Percentiles rank a stretch among this genome's conserved stretches.
Conservation (phyloP, 208 protist species). For the Acanthamoeba sp. region DNA sequence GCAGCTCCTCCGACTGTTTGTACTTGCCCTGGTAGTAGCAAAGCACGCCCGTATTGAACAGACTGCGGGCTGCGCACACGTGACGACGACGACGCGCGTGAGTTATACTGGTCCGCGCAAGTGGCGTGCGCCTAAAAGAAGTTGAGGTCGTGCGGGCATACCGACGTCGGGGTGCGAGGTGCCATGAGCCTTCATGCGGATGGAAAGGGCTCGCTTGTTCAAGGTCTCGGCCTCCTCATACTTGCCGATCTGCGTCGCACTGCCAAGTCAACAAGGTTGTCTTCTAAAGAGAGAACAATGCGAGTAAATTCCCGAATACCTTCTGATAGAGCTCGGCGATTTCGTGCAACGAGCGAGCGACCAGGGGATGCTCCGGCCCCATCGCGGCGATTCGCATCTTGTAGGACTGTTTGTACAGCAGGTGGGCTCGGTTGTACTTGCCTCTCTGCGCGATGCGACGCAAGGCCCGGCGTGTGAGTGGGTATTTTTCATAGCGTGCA, state of each 20-base stretch:
- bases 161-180: constrained; percentile 75
- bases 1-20: constrained; percentile 74
- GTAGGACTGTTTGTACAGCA: constrained; percentile 75
- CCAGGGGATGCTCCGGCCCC: constrained; percentile 75
- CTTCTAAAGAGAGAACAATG: too few relatives aligned
- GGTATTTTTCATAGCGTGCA: background rate
- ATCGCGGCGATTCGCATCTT: constrained; percentile 71
- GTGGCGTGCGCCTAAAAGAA: too few relatives aligned
- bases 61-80: constrained; percentile 18
- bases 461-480: background rate
- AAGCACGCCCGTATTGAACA: constrained; percentile 71
- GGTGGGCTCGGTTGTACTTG: constrained; percentile 67
- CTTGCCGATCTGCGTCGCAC: constrained; percentile 53
- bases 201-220: constrained; percentile 73
- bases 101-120: too few relatives aligned
- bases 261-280: too few relatives aligned
- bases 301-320: background rate
- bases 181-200: constrained; percentile 73
- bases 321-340: constrained; percentile 75
- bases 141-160: too few relatives aligned
- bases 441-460: background rate
- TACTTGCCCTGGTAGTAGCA: constrained; percentile 78
- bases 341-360: constrained; percentile 73
- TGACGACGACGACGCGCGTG: background rate
- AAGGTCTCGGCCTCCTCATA: constrained; percentile 72